A percentile compares a stretch with the other conserved stretches of the same genome.
Evolutionary conservation across 2,329 filamentous ascomycete genomes (phyloP).

Genomic region (Diaporthe citriasiana): DNA sequence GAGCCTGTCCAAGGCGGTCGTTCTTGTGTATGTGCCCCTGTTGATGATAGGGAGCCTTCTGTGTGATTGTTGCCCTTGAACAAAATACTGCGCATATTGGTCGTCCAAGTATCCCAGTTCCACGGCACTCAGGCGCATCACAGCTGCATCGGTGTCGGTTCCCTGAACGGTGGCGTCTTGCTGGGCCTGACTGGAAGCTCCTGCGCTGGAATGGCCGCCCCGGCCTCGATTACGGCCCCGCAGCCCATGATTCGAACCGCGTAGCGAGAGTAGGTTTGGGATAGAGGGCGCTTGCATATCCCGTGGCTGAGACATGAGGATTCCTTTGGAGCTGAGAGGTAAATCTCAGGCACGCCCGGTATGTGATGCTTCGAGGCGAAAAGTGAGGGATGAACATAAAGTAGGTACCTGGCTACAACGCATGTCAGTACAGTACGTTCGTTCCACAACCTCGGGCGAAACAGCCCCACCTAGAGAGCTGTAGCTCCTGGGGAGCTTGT

Average conservation of each 20-base stretch:
- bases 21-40: conserved; percentile 94
- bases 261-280: conserved; percentile 79
- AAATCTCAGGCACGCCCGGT: neutral
- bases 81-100: conserved; percentile 80
- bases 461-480: neutral
- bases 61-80: conserved; percentile 64
- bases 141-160: conserved; percentile 92
- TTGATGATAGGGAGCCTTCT: conserved; percentile 93
- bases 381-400: neutral
- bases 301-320: conserved; percentile 43
- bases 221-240: conserved; percentile 45
- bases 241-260: conserved; percentile 60
- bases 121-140: conserved; percentile 90
- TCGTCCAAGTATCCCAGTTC: conserved; percentile 88
- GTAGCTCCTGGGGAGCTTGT: conserved; percentile 30
- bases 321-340: neutral
- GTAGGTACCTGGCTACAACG: neutral
- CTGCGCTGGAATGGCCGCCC: conserved; percentile 43
- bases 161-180: conserved; percentile 85
- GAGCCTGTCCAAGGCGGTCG: conserved; percentile 83
- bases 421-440: neutral
- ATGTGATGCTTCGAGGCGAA: neutral
- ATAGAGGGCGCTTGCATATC: conserved; percentile 81
- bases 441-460: neutral
- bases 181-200: conserved; percentile 50